Evolutionary conservation across 2,329 filamentous ascomycete genomes (phyloP).

Genomic region (Corniculantispora saksenae): DNA sequence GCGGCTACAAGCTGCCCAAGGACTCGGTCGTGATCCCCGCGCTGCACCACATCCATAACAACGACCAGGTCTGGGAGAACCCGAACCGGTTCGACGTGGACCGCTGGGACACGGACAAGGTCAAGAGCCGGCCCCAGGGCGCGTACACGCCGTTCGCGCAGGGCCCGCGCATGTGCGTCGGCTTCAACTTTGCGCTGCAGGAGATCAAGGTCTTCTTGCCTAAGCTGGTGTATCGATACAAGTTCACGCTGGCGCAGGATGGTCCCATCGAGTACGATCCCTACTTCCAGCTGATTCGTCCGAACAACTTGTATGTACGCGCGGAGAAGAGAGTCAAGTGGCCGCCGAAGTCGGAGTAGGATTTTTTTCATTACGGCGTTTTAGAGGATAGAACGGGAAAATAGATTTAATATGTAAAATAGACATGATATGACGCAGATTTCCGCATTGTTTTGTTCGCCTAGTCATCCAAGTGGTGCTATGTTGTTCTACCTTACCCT

Average conservation of each 20-base stretch:
- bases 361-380: neutral
- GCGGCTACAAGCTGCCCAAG: constrained; percentile 57
- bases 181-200: constrained; percentile 64
- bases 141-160: constrained; percentile 61
- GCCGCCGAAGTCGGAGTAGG: constrained; percentile 36
- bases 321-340: constrained; percentile 51
- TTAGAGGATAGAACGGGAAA: neutral
- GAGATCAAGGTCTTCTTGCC: constrained; percentile 61
- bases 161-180: constrained; percentile 60
- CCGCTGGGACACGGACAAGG: constrained; percentile 56
- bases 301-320: constrained; percentile 54
- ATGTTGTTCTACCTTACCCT: neutral
- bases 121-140: constrained; percentile 52
- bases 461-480: neutral
- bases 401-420: neutral
- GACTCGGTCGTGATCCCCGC: constrained; percentile 55
- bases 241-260: constrained; percentile 53
- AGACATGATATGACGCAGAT: neutral
- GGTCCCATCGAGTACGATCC: constrained; percentile 59
- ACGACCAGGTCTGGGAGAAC: constrained; percentile 58
- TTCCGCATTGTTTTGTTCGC: neutral
- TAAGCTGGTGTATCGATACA: constrained; percentile 60
- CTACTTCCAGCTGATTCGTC: constrained; percentile 59
- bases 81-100: constrained; percentile 60
- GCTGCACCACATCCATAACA: constrained; percentile 53